Percentiles rank a stretch among this genome's conserved stretches.
Conservation (phyloP, 2,329 filamentous ascomycete genomes). For the Amauroascus verrucosus region DNA sequence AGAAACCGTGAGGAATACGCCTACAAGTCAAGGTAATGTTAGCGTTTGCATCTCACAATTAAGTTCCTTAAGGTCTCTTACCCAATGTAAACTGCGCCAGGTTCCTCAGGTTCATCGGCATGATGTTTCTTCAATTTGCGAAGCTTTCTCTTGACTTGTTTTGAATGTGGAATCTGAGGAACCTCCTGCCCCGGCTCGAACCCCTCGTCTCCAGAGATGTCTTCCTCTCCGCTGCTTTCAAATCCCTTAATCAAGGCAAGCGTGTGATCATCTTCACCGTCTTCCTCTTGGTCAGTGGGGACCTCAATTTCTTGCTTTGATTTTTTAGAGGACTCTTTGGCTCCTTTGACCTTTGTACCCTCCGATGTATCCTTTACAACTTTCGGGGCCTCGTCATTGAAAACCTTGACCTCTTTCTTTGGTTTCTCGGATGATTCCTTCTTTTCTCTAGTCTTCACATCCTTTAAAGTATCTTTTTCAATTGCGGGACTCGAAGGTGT, state of each 20-base stretch:
- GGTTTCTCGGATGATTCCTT: conserved; percentile 17
- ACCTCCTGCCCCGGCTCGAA: conserved; percentile 37
- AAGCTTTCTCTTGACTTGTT: conserved; percentile 42
- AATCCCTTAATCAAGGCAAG: conserved; percentile 46
- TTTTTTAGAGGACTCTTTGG: conserved; percentile 17
- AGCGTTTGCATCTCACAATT: conserved; percentile 7
- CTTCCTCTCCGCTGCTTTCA: conserved; percentile 45
- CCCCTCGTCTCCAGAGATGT: conserved; percentile 35
- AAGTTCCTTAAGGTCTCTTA: conserved; percentile 30
- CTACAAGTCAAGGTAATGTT: conserved; percentile 25
- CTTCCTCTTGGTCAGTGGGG: conserved; percentile 21
- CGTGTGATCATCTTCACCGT: conserved; percentile 43
- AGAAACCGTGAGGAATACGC: conserved; percentile 89
- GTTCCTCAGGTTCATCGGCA: conserved; percentile 34
- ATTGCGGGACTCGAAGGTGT: conserved; percentile 20
- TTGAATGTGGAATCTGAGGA: conserved; percentile 37
- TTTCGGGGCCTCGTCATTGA: conserved; percentile 16
- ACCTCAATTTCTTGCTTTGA: conserved; percentile 4
- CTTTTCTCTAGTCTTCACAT: conserved; percentile 22
- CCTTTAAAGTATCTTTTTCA: conserved; percentile 25
- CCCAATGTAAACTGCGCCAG: conserved; percentile 80
- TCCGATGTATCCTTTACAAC: conserved; percentile 29
- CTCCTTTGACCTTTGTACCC: conserved; percentile 24
- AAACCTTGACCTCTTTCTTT: conserved; percentile 4
- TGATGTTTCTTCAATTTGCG: conserved; percentile 41